phyloP scores from a whole-genome alignment of 2,329 filamentous ascomycete species.

The Ceratocystis lukuohia region DNA sequence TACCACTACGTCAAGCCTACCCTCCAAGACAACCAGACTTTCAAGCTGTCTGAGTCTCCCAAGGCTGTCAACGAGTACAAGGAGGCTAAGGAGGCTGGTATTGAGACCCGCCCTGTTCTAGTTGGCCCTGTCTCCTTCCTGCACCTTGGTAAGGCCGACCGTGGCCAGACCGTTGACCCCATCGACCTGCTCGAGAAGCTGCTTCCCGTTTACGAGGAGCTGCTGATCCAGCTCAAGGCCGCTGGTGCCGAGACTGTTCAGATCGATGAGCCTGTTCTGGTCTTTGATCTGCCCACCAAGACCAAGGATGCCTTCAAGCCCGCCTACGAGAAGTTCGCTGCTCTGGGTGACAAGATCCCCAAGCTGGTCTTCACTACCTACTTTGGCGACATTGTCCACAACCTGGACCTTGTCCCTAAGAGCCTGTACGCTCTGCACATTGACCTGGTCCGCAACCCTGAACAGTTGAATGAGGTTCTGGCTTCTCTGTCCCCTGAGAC shows the following conservation, averaged over 20 bases:
- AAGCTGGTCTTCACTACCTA: constrained; percentile 88
- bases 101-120: constrained; percentile 83
- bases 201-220: constrained; percentile 84
- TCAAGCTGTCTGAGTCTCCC: constrained; percentile 74
- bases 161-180: constrained; percentile 81
- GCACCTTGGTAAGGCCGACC: constrained; percentile 93
- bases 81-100: constrained; percentile 95
- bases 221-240: constrained; percentile 84
- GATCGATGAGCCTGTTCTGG: constrained; percentile 94
- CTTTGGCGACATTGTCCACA: constrained; percentile 99
- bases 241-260: constrained; percentile 94
- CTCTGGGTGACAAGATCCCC: constrained; percentile 66
- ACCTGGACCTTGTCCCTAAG: constrained; percentile 77
- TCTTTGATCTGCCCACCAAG: constrained; percentile 82
- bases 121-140: constrained; percentile 97
- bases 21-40: constrained; percentile 89
- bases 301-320: constrained; percentile 97
- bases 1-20: constrained; percentile 99
- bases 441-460: constrained; percentile 94
- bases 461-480: constrained; percentile 83
- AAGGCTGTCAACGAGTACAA: constrained; percentile 92
- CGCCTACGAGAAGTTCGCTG: constrained; percentile 77
- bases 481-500: constrained; percentile 76
- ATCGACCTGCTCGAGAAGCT: constrained; percentile 91
- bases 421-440: constrained; percentile 77